phyloP scores from a whole-genome alignment of 305 asterid species.

The Lippia alba region DNA sequence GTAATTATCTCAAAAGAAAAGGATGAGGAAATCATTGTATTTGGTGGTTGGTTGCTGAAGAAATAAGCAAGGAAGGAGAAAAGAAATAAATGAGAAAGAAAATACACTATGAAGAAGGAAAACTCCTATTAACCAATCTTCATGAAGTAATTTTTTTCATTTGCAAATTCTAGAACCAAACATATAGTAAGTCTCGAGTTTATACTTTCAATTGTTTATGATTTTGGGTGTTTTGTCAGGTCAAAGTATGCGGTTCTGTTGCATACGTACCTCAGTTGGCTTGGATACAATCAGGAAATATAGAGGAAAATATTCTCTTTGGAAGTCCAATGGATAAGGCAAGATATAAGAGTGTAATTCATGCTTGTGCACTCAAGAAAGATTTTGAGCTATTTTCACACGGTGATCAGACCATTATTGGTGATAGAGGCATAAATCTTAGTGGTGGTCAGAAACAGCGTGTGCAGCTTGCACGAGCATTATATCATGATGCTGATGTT shows the following conservation, averaged over 20 bases:
- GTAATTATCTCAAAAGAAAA: no score
- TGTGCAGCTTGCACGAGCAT: conserved; percentile 75
- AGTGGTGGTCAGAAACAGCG: conserved; percentile 87
- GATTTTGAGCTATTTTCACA: conserved; percentile 65
- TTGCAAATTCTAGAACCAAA: conserved; percentile 10
- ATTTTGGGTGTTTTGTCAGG: conserved; percentile 57
- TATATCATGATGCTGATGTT: conserved; percentile 74
- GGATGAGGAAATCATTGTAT: no score
- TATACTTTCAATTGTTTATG: conserved; percentile 30
- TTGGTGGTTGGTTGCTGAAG: no score
- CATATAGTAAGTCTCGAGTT: conserved; percentile 6
- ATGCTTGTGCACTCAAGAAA: conserved; percentile 72
- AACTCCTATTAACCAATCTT: not conserved
- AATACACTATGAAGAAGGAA: no score
- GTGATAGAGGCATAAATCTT: conserved; percentile 77
- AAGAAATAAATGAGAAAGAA: no score
- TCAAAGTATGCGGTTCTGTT: conserved; percentile 78
- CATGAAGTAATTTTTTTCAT: conserved; percentile 3
- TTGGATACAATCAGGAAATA: conserved; percentile 97
- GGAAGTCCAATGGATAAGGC: conserved; percentile 95
- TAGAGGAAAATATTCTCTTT: conserved; percentile 89
- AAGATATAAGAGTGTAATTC: conserved; percentile 82
- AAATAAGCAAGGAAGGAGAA: no score
- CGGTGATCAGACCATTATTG: conserved; percentile 76
- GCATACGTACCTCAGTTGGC: conserved; percentile 97